phyloP scores from a whole-genome alignment of 371 early-diverging fungal species.

The Mortierella sp. region DNA sequence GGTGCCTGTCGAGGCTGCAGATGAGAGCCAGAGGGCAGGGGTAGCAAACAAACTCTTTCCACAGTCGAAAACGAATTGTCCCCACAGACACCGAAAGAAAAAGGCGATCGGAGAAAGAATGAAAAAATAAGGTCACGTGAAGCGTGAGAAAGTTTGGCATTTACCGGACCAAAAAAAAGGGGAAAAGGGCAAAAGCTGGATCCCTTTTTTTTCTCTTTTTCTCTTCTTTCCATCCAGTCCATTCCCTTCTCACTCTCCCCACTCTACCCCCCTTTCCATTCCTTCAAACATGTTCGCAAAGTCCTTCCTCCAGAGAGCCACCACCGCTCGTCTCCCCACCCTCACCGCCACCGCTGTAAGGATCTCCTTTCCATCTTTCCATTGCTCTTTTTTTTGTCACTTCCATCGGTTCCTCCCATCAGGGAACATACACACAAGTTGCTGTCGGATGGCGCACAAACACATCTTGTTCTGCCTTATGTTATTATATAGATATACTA shows the following conservation, averaged over 20 bases:
- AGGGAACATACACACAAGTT: background rate
- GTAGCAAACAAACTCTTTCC: too few relatives aligned
- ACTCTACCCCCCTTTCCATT: constrained; percentile 3
- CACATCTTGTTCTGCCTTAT: background rate
- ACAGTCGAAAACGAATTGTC: too few relatives aligned
- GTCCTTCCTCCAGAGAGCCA: constrained; percentile 53
- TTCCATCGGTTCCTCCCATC: background rate
- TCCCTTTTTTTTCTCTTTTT: background rate
- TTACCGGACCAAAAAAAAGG: background rate
- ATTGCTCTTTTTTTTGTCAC: background rate
- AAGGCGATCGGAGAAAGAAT: background rate
- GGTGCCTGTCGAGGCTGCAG: too few relatives aligned
- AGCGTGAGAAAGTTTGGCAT: background rate
- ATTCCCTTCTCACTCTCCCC: background rate
- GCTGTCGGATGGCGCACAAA: background rate
- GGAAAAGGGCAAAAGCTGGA: background rate
- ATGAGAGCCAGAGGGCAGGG: too few relatives aligned
- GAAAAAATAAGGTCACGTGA: background rate
- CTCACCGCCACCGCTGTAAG: constrained; percentile 51
- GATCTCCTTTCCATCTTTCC: background rate
- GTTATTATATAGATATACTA: background rate
- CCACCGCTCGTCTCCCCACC: constrained; percentile 36
- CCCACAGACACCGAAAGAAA: background rate
- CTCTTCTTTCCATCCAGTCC: background rate
- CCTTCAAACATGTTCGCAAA: constrained; percentile 43